Evolutionary conservation across 192 early-diverging fungal genomes (phyloP).

Genomic region (Coemansia sp.): DNA sequence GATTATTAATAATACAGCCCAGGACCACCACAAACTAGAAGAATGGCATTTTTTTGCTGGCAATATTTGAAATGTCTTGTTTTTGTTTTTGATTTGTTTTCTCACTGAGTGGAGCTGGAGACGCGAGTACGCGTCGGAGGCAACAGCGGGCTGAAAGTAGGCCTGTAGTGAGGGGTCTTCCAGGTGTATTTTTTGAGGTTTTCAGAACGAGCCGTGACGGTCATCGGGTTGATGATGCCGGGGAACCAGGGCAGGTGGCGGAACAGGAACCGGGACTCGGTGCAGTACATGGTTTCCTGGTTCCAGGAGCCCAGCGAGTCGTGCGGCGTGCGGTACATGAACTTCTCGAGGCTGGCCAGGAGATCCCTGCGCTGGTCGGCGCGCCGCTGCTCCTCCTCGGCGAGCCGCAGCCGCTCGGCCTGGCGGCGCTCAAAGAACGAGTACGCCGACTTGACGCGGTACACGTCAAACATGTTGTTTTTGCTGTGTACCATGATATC

Average conservation of each 20-base stretch:
- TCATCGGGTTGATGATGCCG: constrained; percentile 23
- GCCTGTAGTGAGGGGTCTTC: background rate
- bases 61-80: background rate
- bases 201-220: constrained; percentile 29
- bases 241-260: constrained; percentile 43
- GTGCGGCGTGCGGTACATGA: constrained; percentile 39
- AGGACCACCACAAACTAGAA: background rate
- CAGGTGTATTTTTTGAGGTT: constrained; percentile 13
- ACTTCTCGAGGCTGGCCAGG: constrained; percentile 13
- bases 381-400: constrained; percentile 9
- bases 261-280: constrained; percentile 33
- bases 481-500: constrained; percentile 15
- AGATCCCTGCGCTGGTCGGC: constrained; percentile 9
- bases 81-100: background rate
- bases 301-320: constrained; percentile 36
- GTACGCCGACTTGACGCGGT: constrained; percentile 12
- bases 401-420: constrained; percentile 19
- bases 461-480: constrained; percentile 36
- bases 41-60: background rate
- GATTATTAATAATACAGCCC: too few species aligned
- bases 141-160: constrained; percentile 11
- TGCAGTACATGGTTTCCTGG: constrained; percentile 29
- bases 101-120: background rate
- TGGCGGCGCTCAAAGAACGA: constrained; percentile 21
- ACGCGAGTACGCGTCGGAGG: constrained; percentile 7